Conservation (phyloP, 371 early-diverging fungal species). For the Batrachochytrium dendrobatidis region DNA sequence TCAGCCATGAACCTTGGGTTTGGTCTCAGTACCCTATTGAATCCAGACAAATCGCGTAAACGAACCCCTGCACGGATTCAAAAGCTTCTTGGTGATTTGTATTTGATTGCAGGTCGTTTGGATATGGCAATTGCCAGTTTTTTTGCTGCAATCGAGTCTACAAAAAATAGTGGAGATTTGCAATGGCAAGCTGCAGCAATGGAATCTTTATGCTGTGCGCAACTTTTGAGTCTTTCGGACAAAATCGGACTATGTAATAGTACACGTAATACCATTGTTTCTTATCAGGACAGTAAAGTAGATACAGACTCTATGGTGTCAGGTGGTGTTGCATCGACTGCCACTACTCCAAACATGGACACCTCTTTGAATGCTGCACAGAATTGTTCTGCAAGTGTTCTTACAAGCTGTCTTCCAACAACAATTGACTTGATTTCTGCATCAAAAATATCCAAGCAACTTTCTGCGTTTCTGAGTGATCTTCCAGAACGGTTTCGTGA, state of each 20-base stretch:
- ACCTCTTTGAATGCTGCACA: not conserved
- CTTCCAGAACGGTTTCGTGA: constrained; percentile 38
- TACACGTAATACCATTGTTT: not conserved
- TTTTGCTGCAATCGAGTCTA: constrained; percentile 57
- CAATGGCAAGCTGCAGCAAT: constrained; percentile 74
- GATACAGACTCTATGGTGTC: not conserved
- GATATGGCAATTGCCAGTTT: constrained; percentile 67
- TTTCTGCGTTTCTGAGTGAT: constrained; percentile 31
- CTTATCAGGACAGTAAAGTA: not conserved
- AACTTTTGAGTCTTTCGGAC: constrained; percentile 49
- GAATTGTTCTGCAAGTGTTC: constrained; percentile 3
- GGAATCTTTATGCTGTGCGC: constrained; percentile 63
- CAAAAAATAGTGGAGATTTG: constrained; percentile 59
- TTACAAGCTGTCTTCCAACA: not conserved
- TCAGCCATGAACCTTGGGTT: constrained; percentile 1
- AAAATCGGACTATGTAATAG: constrained; percentile 53
- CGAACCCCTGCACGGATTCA: constrained; percentile 67
- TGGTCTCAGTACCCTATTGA: too few relatives aligned
- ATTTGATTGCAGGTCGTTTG: constrained; percentile 65
- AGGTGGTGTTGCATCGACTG: not conserved
- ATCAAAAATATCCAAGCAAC: constrained; percentile 11
- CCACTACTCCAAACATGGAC: not conserved
- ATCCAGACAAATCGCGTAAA: constrained; percentile 24
- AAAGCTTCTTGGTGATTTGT: constrained; percentile 72
- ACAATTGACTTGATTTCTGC: constrained; percentile 10